Base-by-base conservation (phyloP, 129 eudicot genomes). In the Heracleum sosnowskyi region DNA sequence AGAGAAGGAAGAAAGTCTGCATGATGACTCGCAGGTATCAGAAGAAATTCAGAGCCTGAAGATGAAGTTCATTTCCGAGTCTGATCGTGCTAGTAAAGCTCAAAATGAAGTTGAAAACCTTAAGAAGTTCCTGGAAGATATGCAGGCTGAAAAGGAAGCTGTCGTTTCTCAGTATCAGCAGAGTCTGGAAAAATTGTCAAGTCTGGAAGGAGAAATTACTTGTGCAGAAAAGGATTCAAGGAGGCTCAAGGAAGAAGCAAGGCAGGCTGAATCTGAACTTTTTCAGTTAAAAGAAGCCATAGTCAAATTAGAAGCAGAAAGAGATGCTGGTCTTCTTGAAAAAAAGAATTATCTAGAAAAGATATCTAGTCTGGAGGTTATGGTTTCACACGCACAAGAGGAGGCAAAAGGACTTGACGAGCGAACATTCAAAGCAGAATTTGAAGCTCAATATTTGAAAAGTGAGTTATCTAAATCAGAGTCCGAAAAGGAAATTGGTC, bases 221-320 rank as follows among this genome's bases (percentile, higher is more conserved):
- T 62, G 44, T 78, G 93, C 92, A 15, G 79, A 85, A 26, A 85
- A 80, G 66, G 90, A 80, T 73, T 85, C 91, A 5, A 77, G 34
- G 31, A 75, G 55, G 82, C 82, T 90, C 64, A 83, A 79, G 77
- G 94, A 83, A 68, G 84, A 79, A 79, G 90, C 94, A 0, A 77
- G 81, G 29, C 84, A 84, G 75, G 91, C 91, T 2, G 87, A 89
- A 83, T 73, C 74, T 41, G 97, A 92, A 82, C 84, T 87, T 63
- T 79, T 69, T 60, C 74, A 63, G 40, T 79, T 96, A 82, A 89
- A 90, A 82, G 97, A 88, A 75, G 82, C 90, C 18, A 92, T 90
- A 33, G 13, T 76, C 26, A 78, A 83, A 42, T 76, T 90, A 69
- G 91, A 94, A 78, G 92, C 82, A 44, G 96, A 91, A 82, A 88